A percentile compares a stretch with the other conserved stretches of the same genome.
Conservation (phyloP, 139 green algal species). For the Micractinium sp. region DNA sequence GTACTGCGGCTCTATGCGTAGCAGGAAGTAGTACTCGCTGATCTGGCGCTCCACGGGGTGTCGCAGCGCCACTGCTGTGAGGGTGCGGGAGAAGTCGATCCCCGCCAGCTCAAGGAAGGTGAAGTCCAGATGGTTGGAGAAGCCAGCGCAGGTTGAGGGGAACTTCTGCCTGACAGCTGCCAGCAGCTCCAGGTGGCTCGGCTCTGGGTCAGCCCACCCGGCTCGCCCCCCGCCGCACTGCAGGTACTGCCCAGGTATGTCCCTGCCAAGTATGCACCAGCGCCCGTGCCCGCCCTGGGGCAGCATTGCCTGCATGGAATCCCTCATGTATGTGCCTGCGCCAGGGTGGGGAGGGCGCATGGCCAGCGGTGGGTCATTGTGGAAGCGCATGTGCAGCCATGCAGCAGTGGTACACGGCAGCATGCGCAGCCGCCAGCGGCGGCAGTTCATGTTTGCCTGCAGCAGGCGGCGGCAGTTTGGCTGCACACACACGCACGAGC, state of each 20-base stretch:
- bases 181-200: neutral
- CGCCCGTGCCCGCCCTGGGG: neutral
- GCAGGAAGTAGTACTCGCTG: neutral
- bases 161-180: neutral
- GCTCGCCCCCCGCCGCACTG: neutral
- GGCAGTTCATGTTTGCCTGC: no score
- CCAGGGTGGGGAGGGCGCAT: neutral
- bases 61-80: neutral
- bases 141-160: neutral
- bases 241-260: neutral
- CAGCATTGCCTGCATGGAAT: neutral
- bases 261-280: neutral
- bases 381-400: neutral
- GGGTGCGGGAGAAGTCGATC: neutral
- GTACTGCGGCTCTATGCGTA: neutral
- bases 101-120: neutral
- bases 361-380: no score
- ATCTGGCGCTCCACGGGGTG: neutral
- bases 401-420: no score
- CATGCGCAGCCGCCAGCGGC: no score
- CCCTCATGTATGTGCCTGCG: neutral
- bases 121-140: neutral
- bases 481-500: neutral
- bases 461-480: no score
- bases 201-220: no score